phyloP scores from a whole-genome alignment of 345 rosid species.

The Brassica cretica region DNA sequence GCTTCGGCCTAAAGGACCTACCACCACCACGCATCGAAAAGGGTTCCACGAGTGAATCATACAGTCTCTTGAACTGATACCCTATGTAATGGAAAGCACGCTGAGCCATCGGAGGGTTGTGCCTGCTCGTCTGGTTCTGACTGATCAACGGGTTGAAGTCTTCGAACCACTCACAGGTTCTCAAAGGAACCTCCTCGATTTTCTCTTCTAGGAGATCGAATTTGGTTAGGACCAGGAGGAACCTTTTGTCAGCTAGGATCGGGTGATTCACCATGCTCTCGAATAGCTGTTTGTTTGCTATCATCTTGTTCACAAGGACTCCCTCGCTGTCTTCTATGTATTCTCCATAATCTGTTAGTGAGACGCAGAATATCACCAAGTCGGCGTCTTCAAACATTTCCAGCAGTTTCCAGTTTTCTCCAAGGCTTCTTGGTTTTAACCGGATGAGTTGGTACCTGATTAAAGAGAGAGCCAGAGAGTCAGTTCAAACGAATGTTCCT shows the following conservation, averaged over 20 bases:
- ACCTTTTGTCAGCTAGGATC: conserved; percentile 56
- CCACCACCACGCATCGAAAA: conserved; percentile 2
- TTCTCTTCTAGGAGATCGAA: conserved; percentile 78
- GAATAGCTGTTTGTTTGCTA: conserved; percentile 69
- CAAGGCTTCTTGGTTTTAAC: conserved; percentile 62
- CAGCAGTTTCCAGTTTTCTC: conserved; percentile 77
- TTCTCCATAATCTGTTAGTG: conserved; percentile 65
- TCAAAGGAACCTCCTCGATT: conserved; percentile 58
- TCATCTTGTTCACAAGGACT: conserved; percentile 67
- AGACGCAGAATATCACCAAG: conserved; percentile 69
- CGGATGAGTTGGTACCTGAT: conserved; percentile 85
- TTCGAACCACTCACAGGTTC: conserved; percentile 75
- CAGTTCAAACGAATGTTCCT: background rate
- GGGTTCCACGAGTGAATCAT: conserved; percentile 47
- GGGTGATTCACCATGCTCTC: conserved; percentile 62
- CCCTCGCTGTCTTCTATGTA: conserved; percentile 53
- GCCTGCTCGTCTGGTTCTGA: conserved; percentile 38
- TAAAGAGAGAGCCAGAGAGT: background rate
- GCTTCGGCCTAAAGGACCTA: conserved; percentile 43
- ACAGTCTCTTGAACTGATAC: conserved; percentile 67
- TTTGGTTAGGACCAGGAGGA: conserved; percentile 84
- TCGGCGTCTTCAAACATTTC: conserved; percentile 83
- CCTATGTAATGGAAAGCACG: conserved; percentile 73
- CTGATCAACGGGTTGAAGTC: conserved; percentile 69
- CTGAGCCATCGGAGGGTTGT: conserved; percentile 54